These are phyloP conservation scores for Penicillium sclerotiorum DNA, from an alignment of 2,329 filamentous ascomycete species.

Conservation along the genomic window DNA sequence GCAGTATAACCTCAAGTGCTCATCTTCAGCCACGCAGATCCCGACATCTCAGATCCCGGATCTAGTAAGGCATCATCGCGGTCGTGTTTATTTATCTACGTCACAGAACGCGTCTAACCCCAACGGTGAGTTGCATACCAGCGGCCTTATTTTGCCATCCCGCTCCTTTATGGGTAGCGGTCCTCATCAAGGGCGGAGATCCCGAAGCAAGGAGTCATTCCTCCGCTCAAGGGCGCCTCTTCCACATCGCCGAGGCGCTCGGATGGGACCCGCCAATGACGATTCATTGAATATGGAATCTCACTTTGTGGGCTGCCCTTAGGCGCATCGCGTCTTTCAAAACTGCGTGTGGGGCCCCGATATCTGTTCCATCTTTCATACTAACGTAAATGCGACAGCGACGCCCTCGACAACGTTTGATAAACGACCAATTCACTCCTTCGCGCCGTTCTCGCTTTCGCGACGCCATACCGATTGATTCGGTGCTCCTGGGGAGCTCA, in stretches of 20 bases:
- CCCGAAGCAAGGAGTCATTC: conserved; percentile 26
- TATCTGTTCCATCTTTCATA: background rate
- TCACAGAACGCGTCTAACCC: conserved; percentile 17
- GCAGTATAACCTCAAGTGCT: background rate
- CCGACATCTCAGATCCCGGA: background rate
- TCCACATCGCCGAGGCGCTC: conserved; percentile 10
- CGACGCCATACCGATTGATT: conserved; percentile 18
- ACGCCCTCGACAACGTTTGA: conserved; percentile 1
- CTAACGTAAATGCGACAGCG: conserved; percentile 10
- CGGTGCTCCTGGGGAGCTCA: conserved; percentile 24
- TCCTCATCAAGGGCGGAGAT: conserved; percentile 8
- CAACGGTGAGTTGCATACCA: conserved; percentile 23
- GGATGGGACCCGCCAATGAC: conserved; percentile 14
- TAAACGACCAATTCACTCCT: background rate
- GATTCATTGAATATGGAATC: conserved; percentile 16
- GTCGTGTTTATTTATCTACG: conserved; percentile 23
- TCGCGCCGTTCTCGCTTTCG: conserved; percentile 1
- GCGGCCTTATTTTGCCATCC: conserved; percentile 5
- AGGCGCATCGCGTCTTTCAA: conserved; percentile 5
- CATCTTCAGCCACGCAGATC: background rate
- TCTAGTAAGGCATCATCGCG: background rate
- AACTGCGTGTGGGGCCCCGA: conserved; percentile 4
- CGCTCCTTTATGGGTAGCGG: conserved; percentile 3
- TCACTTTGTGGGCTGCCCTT: conserved; percentile 7
- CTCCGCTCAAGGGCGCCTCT: conserved; percentile 15